A percentile compares a stretch with the other conserved stretches of the same genome.
Conservation (phyloP, 495 filamentous ascomycete species). For the Xylaria flabelliformis region DNA sequence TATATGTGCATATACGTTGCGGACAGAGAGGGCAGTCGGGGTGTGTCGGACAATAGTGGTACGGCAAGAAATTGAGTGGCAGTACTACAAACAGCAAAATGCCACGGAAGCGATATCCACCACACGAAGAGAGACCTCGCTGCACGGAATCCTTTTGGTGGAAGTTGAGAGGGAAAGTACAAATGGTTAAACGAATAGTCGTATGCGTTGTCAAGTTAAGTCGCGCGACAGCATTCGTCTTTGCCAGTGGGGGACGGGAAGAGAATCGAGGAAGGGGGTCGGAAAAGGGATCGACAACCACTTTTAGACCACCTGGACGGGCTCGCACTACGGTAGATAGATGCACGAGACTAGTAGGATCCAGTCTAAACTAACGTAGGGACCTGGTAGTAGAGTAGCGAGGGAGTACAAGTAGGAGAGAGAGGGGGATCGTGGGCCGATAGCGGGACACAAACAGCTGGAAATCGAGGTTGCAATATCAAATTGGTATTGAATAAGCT, state of each 20-base stretch:
- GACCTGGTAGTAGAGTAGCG: not conserved
- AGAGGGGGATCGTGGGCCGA: conserved; percentile 13
- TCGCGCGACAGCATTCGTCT: not conserved
- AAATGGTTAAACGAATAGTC: not conserved
- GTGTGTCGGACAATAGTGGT: not conserved
- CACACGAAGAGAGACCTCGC: not conserved
- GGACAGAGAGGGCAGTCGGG: not conserved
- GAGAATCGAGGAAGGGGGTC: not conserved
- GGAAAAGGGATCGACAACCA: conserved; percentile 5
- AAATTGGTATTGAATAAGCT: not conserved
- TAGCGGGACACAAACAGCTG: not conserved
- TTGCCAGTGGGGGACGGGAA: not conserved
- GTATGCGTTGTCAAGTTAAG: not conserved
- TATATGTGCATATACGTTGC: not conserved
- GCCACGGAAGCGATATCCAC: conserved; percentile 4
- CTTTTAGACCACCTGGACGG: not conserved
- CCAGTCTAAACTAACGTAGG: not conserved
- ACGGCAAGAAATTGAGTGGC: conserved; percentile 8
- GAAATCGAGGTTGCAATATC: not conserved
- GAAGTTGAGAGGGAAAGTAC: not conserved
- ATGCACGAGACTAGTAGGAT: not conserved
- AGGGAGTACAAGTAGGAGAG: not conserved
- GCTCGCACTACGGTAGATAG: not conserved
- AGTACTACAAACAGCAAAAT: conserved; percentile 9
- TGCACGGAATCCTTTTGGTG: not conserved